Percentiles rank a stretch among this genome's conserved stretches.
phyloP scores from a whole-genome alignment of 148 eudicot genomes.

The Rhododendron ovatum region DNA sequence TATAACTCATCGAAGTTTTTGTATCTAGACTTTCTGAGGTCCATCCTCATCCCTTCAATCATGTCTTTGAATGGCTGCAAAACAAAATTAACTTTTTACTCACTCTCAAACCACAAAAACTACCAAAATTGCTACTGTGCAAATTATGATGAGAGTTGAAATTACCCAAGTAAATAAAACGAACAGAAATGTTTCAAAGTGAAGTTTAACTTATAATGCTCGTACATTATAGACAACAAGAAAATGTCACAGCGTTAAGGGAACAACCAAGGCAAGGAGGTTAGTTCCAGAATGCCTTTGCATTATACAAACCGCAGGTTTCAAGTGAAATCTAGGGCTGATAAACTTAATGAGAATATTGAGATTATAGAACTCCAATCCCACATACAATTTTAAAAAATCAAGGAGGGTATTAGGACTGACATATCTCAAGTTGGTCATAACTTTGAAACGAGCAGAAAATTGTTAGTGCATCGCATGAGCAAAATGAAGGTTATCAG shows the following conservation, averaged over 20 bases:
- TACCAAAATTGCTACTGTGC: background rate
- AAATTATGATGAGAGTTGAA: background rate
- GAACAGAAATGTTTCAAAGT: background rate
- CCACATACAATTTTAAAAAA: background rate
- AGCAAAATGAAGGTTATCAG: background rate
- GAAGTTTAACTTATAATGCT: background rate
- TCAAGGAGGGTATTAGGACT: background rate
- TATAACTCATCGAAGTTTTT: constrained; percentile 82
- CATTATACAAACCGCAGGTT: background rate
- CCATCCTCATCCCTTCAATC: constrained; percentile 98
- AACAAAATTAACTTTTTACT: background rate
- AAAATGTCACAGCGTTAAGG: background rate
- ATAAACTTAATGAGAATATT: background rate
- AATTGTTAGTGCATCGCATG: background rate
- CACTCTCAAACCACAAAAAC: background rate
- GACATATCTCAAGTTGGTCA: background rate
- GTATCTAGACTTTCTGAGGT: constrained; percentile 85
- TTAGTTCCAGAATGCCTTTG: background rate
- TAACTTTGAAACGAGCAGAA: no score
- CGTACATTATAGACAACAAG: background rate
- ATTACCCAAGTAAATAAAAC: background rate
- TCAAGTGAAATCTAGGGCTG: background rate
- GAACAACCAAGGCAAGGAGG: background rate
- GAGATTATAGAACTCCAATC: background rate
- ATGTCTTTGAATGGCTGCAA: constrained; percentile 96